phyloP scores from a whole-genome alignment of 768 basidiomycete species.

The Panellus pusillus region DNA sequence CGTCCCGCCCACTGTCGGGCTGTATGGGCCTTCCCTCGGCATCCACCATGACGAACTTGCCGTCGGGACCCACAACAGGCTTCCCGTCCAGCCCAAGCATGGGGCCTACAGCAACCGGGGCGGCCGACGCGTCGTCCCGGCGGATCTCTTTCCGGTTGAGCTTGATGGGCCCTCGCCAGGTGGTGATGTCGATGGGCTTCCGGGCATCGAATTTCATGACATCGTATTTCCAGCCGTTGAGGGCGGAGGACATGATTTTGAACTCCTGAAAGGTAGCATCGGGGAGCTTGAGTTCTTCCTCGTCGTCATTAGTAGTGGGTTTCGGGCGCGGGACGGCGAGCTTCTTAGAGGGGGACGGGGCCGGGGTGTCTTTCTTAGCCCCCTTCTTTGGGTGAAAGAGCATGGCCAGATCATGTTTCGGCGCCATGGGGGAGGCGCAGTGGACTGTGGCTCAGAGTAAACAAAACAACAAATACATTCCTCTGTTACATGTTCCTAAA shows the following conservation, averaged over 20 bases:
- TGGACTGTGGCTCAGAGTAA: slow-evolving; percentile 10
- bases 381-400: slow-evolving; percentile 74
- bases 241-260: slow-evolving; percentile 73
- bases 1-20: slow-evolving; percentile 25
- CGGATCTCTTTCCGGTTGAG: slow-evolving; percentile 84
- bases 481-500: slow-evolving; percentile 11
- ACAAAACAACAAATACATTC: neutral
- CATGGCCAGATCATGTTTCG: slow-evolving; percentile 43
- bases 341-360: slow-evolving; percentile 35
- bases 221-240: slow-evolving; percentile 90
- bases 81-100: slow-evolving; percentile 86
- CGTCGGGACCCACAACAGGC: slow-evolving; percentile 76
- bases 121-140: slow-evolving; percentile 42
- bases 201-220: slow-evolving; percentile 88
- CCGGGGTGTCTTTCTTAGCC: slow-evolving; percentile 34
- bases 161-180: slow-evolving; percentile 76
- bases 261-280: slow-evolving; percentile 74
- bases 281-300: slow-evolving; percentile 56
- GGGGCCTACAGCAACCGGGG: slow-evolving; percentile 58
- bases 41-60: slow-evolving; percentile 80
- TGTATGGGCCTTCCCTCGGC: slow-evolving; percentile 74
- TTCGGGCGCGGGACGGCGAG: slow-evolving; percentile 42
- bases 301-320: slow-evolving; percentile 41
- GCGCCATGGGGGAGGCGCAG: slow-evolving; percentile 35
- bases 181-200: slow-evolving; percentile 65